Conservation (phyloP, 257 asterid genomes). For the Plantago major region DNA sequence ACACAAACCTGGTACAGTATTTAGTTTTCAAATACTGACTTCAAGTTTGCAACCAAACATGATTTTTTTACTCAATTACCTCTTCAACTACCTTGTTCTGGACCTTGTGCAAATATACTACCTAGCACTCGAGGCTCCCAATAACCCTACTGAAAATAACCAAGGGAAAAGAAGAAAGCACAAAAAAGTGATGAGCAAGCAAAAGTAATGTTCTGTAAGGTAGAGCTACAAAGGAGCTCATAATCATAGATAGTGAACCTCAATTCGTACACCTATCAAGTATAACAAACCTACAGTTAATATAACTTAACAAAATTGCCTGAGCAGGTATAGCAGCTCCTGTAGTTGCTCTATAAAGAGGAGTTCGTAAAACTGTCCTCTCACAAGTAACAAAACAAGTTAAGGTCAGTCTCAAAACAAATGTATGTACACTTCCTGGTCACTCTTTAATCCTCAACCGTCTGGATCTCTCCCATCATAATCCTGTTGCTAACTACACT, state of each 20-base stretch:
- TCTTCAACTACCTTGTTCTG: no score
- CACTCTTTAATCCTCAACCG: conserved; percentile 52
- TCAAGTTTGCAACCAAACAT: no score
- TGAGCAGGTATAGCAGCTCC: conserved; percentile 53
- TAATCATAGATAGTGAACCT: no score
- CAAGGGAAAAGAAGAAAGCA: neutral
- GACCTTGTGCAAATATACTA: no score
- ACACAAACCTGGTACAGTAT: no score
- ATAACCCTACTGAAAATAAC: no score
- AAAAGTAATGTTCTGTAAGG: neutral
- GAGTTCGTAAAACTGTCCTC: conserved; percentile 28
- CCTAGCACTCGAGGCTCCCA: no score
- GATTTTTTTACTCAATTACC: no score
- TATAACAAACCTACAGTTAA: conserved; percentile 27
- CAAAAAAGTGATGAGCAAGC: neutral
- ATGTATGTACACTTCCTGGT: conserved; percentile 46
- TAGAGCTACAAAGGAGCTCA: neutral
- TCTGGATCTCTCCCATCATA: conserved; percentile 99
- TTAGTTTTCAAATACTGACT: no score
- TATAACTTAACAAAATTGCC: conserved; percentile 47
- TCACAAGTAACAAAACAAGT: conserved; percentile 22
- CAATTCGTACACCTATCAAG: conserved; percentile 6
- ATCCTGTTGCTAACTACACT: conserved; percentile 93
- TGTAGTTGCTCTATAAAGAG: conserved; percentile 39
- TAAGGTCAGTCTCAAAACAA: conserved; percentile 38